phyloP scores from a whole-genome alignment of 192 early-diverging fungal species.

The Chytriomyces sp. region DNA sequence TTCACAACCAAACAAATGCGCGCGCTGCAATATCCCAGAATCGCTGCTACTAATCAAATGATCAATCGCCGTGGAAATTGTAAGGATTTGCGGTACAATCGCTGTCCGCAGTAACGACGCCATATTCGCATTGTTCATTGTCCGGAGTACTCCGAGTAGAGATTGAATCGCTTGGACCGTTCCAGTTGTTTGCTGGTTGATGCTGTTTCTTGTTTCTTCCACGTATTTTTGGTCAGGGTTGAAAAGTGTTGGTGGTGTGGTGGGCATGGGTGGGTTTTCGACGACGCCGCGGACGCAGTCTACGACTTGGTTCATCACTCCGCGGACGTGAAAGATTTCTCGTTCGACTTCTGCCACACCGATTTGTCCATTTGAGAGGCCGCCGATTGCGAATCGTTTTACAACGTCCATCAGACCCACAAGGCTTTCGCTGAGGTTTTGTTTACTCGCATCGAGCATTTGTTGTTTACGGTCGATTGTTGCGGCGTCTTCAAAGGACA shows the following conservation, averaged over 20 bases:
- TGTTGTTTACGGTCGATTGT: neutral
- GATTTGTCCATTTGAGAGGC: neutral
- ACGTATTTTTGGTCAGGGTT: too few species aligned
- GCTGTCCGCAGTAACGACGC: neutral
- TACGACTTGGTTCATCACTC: neutral
- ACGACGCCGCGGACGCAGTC: neutral
- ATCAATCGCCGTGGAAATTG: constrained; percentile 3
- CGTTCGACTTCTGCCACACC: constrained; percentile 7
- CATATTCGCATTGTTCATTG: neutral
- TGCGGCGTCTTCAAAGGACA: neutral
- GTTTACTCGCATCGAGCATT: constrained; percentile 6
- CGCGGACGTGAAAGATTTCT: neutral
- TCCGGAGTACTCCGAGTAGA: constrained; percentile 3
- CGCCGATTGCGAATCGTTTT: constrained; percentile 4
- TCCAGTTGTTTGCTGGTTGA: constrained; percentile 18
- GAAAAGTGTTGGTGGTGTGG: too few species aligned
- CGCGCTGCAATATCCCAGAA: neutral
- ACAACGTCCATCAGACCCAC: constrained; percentile 14
- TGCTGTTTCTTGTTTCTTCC: neutral
- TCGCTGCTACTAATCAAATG: neutral
- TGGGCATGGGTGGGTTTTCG: too few species aligned
- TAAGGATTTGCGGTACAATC: constrained; percentile 10
- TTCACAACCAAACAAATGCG: neutral
- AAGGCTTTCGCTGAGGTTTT: constrained; percentile 8
- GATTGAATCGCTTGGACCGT: constrained; percentile 16